These are phyloP conservation scores for Lolium multiflorum DNA, from an alignment of 176 grass and related monocot species.

Conservation along the genomic window DNA sequence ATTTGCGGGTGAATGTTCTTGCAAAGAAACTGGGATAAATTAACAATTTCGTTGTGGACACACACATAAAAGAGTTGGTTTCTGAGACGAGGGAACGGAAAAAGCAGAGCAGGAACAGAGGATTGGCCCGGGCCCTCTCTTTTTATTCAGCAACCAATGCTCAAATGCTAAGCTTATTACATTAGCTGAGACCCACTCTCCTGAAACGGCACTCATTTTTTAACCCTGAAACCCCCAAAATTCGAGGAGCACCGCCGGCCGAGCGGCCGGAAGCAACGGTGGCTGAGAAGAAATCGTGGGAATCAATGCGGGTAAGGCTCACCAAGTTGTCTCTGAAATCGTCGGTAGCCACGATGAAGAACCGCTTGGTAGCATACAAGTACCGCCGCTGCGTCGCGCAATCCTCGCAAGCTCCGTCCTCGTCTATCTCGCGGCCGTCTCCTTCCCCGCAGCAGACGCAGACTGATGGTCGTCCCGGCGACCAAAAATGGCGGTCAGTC, in stretches of 20 bases:
- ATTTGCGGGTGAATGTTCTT: too few relatives aligned
- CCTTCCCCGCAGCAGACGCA: background rate
- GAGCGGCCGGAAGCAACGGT: background rate
- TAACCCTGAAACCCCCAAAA: background rate
- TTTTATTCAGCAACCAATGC: too few relatives aligned
- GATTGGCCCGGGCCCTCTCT: too few relatives aligned
- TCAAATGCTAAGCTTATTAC: too few relatives aligned
- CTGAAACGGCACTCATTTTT: background rate
- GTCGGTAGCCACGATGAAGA: background rate
- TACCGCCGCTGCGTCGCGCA: background rate
- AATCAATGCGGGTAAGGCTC: background rate
- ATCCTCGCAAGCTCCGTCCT: background rate
- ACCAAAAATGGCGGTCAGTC: background rate
- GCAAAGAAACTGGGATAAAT: too few relatives aligned
- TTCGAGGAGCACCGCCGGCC: background rate
- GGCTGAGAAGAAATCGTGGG: background rate
- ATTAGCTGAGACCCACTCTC: too few relatives aligned
- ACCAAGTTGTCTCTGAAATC: background rate
- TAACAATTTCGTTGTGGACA: too few relatives aligned
- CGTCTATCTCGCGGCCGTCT: background rate
- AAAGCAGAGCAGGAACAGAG: too few relatives aligned
- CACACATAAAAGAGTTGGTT: too few relatives aligned
- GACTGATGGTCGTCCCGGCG: background rate
- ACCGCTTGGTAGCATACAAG: background rate
- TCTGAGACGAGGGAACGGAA: too few relatives aligned